A percentile compares a stretch with the other conserved stretches of the same genome.
These are phyloP conservation scores for Simmondsia chinensis DNA, from an alignment of 148 eudicot genomes.

Conservation along the genomic window DNA sequence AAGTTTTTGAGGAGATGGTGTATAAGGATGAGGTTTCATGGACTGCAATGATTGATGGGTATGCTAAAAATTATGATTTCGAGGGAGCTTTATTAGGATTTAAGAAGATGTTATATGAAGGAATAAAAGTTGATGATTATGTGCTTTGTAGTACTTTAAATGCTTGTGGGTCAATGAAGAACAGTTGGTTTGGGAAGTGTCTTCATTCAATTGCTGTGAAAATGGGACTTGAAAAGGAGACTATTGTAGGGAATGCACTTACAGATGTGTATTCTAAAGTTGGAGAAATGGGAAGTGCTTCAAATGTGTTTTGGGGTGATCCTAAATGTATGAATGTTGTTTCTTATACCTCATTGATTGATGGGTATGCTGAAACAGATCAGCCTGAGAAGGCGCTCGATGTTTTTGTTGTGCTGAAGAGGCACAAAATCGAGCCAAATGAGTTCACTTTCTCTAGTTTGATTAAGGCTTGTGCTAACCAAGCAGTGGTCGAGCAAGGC, in stretches of 20 bases:
- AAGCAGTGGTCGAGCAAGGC: slow-evolving; percentile 45
- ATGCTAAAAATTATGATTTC: slow-evolving; percentile 28
- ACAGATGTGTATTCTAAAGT: slow-evolving; percentile 31
- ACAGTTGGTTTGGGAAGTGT: slow-evolving; percentile 12
- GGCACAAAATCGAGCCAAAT: slow-evolving; percentile 25
- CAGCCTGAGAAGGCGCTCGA: slow-evolving; percentile 19
- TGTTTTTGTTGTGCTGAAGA: slow-evolving; percentile 19
- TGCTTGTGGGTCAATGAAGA: slow-evolving; percentile 27
- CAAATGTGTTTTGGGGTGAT: slow-evolving; percentile 15
- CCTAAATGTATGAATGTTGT: slow-evolving; percentile 19
- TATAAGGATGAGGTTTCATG: slow-evolving; percentile 42
- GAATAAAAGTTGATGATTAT: slow-evolving; percentile 20
- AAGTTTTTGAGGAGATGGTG: slow-evolving; percentile 42
- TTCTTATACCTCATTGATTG: slow-evolving; percentile 32
- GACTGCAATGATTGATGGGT: slow-evolving; percentile 45
- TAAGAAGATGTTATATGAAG: slow-evolving; percentile 25
- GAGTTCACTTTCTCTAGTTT: slow-evolving; percentile 40
- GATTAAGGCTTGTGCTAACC: slow-evolving; percentile 42
- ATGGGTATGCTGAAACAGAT: slow-evolving; percentile 33
- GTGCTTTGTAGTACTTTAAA: slow-evolving; percentile 13
- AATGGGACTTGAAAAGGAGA: slow-evolving; percentile 22
- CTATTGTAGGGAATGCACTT: slow-evolving; percentile 31
- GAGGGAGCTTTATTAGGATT: slow-evolving; percentile 27
- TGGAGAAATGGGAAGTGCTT: slow-evolving; percentile 25
- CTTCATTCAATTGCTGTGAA: slow-evolving; percentile 25